Conservation (phyloP, 805 yeast genomes). For the Metschnikowia cerradonensis region DNA sequence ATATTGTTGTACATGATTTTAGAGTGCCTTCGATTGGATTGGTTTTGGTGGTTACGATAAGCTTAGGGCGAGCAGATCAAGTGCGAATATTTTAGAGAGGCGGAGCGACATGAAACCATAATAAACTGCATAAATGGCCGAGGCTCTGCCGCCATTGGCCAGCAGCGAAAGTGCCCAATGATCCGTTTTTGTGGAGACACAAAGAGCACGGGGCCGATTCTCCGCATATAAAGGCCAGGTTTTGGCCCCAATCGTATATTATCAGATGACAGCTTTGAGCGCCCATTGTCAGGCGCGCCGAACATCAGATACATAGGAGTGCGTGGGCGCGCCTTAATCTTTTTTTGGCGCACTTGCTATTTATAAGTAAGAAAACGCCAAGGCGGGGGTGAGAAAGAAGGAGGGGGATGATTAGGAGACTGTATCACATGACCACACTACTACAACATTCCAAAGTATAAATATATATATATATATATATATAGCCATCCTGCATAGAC, state of each 20-base stretch:
- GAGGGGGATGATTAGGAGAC: too few species aligned
- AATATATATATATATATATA: too few species aligned
- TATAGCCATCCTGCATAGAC: too few species aligned
- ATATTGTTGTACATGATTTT: too few species aligned
- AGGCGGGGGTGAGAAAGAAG: background rate
- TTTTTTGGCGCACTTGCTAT: background rate
- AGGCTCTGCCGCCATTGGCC: too few species aligned
- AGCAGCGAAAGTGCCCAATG: too few species aligned
- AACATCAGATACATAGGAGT: background rate
- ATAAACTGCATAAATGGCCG: background rate
- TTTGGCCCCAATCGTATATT: background rate
- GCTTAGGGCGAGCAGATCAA: background rate
- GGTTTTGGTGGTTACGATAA: background rate
- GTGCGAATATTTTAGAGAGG: background rate
- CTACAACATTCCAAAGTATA: too few species aligned
- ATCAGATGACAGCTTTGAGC: background rate
- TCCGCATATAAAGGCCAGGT: background rate
- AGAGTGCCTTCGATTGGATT: too few species aligned
- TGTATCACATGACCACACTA: too few species aligned
- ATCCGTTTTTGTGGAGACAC: background rate
- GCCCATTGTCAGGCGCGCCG: background rate
- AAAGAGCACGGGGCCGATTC: background rate
- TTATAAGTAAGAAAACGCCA: background rate
- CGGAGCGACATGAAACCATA: background rate
- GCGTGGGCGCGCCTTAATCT: background rate